Conservation (phyloP, 169 alveolate species). For the Toxoplasma gondii region DNA sequence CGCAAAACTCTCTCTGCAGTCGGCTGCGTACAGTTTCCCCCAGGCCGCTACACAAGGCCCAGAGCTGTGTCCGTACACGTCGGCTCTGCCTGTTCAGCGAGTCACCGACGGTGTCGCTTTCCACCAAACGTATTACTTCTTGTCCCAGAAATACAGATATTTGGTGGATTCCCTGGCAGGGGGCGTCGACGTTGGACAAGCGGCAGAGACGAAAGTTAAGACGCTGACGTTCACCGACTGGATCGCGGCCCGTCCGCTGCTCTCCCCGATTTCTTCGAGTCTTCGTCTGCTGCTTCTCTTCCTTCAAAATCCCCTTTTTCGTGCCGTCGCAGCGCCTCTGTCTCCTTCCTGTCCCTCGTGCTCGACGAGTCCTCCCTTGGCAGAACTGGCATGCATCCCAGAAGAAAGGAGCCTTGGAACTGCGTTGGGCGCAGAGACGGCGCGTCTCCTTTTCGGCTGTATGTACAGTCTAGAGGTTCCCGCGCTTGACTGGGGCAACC, state of each 20-base stretch:
- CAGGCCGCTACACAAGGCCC: too few relatives aligned
- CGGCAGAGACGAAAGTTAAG: too few relatives aligned
- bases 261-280: not conserved
- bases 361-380: not conserved
- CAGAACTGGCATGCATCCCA: not conserved
- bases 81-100: too few relatives aligned
- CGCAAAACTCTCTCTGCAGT: too few relatives aligned
- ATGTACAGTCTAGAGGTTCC: not conserved
- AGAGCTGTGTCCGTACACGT: too few relatives aligned
- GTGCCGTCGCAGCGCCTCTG: not conserved
- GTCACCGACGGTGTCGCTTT: too few relatives aligned
- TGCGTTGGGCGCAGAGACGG: not conserved
- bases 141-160: not conserved
- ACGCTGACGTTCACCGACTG: not conserved
- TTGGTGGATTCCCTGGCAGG: too few relatives aligned
- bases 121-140: not conserved
- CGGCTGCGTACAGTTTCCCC: too few relatives aligned
- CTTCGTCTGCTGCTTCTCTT: not conserved
- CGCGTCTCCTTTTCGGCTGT: not conserved
- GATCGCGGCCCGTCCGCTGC: not conserved
- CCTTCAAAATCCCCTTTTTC: not conserved
- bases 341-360: not conserved
- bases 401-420: not conserved
- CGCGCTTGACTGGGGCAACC: not conserved
- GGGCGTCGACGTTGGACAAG: too few relatives aligned